These are phyloP conservation scores for Penicillium sp. DNA, from an alignment of 2,329 filamentous ascomycete species.

Conservation along the genomic window DNA sequence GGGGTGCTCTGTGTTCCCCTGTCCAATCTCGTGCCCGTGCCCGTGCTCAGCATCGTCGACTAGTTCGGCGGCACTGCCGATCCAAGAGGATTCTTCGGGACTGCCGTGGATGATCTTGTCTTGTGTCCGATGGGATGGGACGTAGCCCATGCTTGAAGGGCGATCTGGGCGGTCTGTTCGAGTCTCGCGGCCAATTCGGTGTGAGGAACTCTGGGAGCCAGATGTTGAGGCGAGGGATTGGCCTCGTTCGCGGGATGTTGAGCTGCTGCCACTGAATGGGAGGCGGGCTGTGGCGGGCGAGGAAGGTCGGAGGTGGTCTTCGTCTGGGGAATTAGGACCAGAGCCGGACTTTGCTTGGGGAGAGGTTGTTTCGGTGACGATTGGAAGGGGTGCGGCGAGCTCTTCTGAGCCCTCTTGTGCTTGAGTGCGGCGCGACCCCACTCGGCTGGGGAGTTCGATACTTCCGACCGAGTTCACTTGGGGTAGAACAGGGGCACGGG, in stretches of 20 bases:
- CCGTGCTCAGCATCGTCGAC: slow-evolving; percentile 33
- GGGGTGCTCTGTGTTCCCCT: slow-evolving; percentile 17
- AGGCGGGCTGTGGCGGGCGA: slow-evolving; percentile 37
- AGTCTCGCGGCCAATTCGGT: slow-evolving; percentile 28
- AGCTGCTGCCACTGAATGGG: slow-evolving; percentile 41
- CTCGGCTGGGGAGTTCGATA: slow-evolving; percentile 63
- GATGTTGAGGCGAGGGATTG: slow-evolving; percentile 39
- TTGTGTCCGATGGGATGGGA: slow-evolving; percentile 48
- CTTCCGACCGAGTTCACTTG: slow-evolving; percentile 58
- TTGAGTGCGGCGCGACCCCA: slow-evolving; percentile 58
- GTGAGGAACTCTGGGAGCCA: slow-evolving; percentile 37
- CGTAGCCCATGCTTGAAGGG: slow-evolving; percentile 51
- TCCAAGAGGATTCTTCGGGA: slow-evolving; percentile 36
- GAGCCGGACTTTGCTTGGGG: slow-evolving; percentile 13
- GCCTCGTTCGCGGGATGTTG: slow-evolving; percentile 36
- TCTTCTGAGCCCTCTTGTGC: slow-evolving; percentile 24
- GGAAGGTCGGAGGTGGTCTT: slow-evolving; percentile 26
- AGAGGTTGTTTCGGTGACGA: slow-evolving; percentile 20
- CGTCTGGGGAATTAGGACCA: slow-evolving; percentile 10
- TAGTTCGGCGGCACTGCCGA: slow-evolving; percentile 46
- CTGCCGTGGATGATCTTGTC: slow-evolving; percentile 48
- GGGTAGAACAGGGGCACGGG: slow-evolving; percentile 53
- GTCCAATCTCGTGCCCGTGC: not conserved
- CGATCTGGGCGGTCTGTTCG: slow-evolving; percentile 28
- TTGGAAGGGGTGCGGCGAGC: slow-evolving; percentile 13